These are phyloP conservation scores for Protomyces macrosporus DNA, from an alignment of 1,139 yeast genomes.

Conservation along the genomic window DNA sequence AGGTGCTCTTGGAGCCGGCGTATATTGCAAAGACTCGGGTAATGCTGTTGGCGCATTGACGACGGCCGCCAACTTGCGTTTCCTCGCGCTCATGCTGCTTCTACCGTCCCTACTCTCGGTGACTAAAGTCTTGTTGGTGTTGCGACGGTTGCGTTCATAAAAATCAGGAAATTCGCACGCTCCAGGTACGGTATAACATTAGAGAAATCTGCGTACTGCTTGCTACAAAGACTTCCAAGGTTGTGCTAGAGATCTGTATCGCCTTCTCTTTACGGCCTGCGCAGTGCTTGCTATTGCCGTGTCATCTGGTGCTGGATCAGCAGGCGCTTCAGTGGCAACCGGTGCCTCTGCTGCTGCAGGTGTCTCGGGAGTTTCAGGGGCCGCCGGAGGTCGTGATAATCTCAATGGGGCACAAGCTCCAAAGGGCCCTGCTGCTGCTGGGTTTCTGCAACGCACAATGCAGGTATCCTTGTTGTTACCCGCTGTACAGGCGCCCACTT, in stretches of 20 bases:
- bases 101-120: not conserved
- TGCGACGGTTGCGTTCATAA: not conserved
- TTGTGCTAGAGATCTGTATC: too few relatives aligned
- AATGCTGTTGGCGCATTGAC: conserved; percentile 5
- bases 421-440: conserved; percentile 16
- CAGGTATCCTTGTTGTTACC: conserved; percentile 14
- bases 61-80: conserved; percentile 14
- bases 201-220: not conserved
- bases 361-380: not conserved
- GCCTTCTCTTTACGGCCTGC: too few relatives aligned
- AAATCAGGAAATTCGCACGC: not conserved
- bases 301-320: too few relatives aligned
- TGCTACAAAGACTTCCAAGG: not conserved
- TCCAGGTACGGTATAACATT: not conserved
- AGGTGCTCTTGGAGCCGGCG: conserved; percentile 7
- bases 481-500: conserved; percentile 6
- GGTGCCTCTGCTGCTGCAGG: not conserved
- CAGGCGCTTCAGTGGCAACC: not conserved
- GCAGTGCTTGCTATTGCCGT: too few relatives aligned
- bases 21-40: conserved; percentile 13
- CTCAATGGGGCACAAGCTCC: conserved; percentile 15
- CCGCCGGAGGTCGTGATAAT: not conserved
- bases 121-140: not conserved
- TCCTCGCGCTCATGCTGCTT: conserved; percentile 3
- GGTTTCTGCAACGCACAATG: conserved; percentile 14